These are phyloP conservation scores for Melaleuca quinquenervia DNA, from an alignment of 345 rosid genomes.

Conservation along the genomic window DNA sequence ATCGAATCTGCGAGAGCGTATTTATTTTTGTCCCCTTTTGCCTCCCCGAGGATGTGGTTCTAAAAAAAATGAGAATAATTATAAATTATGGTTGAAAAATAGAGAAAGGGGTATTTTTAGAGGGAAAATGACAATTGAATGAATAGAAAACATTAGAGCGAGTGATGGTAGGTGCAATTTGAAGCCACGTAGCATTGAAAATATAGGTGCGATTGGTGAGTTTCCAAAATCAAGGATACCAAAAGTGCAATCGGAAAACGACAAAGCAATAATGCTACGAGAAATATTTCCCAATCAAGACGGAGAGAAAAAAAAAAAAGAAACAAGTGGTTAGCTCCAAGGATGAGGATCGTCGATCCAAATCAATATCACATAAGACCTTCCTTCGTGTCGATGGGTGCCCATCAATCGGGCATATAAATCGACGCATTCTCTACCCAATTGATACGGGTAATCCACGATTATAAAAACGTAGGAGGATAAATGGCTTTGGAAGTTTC, in stretches of 20 bases:
- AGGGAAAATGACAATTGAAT: neutral
- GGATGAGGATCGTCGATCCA: neutral
- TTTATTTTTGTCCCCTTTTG: neutral
- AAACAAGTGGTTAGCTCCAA: accelerated
- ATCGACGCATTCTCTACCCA: neutral
- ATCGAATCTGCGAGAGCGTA: neutral
- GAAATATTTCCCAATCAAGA: neutral
- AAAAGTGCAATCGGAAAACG: neutral
- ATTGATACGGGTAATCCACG: neutral
- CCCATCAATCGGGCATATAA: neutral
- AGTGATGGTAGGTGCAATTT: neutral
- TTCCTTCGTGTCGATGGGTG: neutral
- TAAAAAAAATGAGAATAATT: neutral
- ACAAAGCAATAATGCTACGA: neutral
- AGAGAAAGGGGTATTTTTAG: neutral
- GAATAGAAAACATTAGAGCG: neutral
- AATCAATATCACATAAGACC: neutral
- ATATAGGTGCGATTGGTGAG: neutral
- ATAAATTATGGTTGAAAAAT: neutral
- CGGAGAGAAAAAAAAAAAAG: neutral
- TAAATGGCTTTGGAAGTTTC: neutral
- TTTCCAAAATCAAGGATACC: neutral
- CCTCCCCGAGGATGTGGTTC: neutral
- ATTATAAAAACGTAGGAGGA: neutral
- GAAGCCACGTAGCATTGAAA: neutral